A percentile compares a stretch with the other conserved stretches of the same genome.
Evolutionary conservation across 116 monocot species (phyloP).

Genomic region (Cymodocea nodosa): DNA sequence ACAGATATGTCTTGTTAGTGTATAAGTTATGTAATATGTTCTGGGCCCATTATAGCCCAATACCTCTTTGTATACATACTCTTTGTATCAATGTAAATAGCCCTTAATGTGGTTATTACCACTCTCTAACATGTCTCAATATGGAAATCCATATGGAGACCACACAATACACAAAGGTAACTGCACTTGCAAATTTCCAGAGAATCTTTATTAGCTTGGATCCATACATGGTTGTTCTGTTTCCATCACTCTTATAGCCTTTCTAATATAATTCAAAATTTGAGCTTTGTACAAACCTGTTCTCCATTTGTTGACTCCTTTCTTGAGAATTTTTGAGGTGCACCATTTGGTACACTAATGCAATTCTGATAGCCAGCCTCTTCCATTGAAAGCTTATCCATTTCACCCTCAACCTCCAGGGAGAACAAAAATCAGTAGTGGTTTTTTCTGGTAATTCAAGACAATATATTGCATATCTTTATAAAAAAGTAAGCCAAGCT

Average conservation of each 20-base stretch:
- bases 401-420: conserved; percentile 79
- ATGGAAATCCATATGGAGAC: too few species aligned
- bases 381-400: conserved; percentile 94
- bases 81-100: too few species aligned
- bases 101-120: too few species aligned
- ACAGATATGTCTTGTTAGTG: too few species aligned
- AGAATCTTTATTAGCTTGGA: too few species aligned
- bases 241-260: neutral
- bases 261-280: neutral
- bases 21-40: too few species aligned
- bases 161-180: too few species aligned
- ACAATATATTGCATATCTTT: neutral
- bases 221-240: neutral
- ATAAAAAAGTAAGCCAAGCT: too few species aligned
- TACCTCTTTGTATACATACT: too few species aligned
- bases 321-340: conserved; percentile 32
- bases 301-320: conserved; percentile 23
- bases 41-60: too few species aligned
- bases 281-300: conserved; percentile 22
- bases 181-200: too few species aligned
- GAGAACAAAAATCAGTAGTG: neutral
- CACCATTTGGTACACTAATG: conserved; percentile 85
- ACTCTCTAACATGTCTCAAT: too few species aligned
- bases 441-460: neutral
- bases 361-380: conserved; percentile 90